These are phyloP conservation scores for Saccharomycopsis capsularis DNA, from an alignment of 805 yeast species.

Conservation along the genomic window DNA sequence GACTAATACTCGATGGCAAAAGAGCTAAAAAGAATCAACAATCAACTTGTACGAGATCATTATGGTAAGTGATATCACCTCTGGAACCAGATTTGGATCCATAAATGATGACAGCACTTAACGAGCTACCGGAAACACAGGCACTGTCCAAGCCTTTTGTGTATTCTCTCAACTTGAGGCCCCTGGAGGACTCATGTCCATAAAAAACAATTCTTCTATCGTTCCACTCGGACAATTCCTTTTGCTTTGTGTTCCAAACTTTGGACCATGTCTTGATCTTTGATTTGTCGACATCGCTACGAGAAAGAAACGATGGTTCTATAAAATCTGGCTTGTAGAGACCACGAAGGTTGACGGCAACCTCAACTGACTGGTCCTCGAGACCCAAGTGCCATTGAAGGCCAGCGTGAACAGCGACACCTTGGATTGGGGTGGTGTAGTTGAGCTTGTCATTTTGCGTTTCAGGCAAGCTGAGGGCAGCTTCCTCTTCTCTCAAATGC, in stretches of 20 bases:
- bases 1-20: no score
- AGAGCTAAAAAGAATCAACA: no score
- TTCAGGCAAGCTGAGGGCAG: not conserved
- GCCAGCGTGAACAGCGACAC: constrained; percentile 80
- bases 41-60: no score
- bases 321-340: constrained; percentile 59
- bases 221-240: constrained; percentile 22
- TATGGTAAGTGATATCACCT: no score
- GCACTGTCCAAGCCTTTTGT: constrained; percentile 79
- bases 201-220: constrained; percentile 46
- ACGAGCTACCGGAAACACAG: constrained; percentile 67
- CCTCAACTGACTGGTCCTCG: constrained; percentile 47
- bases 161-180: constrained; percentile 56
- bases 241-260: constrained; percentile 44
- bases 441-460: constrained; percentile 23
- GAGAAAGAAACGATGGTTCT: constrained; percentile 25
- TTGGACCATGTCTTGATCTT: constrained; percentile 48
- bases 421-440: constrained; percentile 23
- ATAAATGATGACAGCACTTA: constrained; percentile 43
- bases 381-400: constrained; percentile 53
- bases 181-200: constrained; percentile 85
- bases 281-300: constrained; percentile 22
- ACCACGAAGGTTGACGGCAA: constrained; percentile 63
- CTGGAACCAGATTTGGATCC: no score
- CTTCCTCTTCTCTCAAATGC: not conserved